Evolutionary conservation across 176 grass and related monocot species (phyloP).

Genomic region (Saccharum spontaneum): DNA sequence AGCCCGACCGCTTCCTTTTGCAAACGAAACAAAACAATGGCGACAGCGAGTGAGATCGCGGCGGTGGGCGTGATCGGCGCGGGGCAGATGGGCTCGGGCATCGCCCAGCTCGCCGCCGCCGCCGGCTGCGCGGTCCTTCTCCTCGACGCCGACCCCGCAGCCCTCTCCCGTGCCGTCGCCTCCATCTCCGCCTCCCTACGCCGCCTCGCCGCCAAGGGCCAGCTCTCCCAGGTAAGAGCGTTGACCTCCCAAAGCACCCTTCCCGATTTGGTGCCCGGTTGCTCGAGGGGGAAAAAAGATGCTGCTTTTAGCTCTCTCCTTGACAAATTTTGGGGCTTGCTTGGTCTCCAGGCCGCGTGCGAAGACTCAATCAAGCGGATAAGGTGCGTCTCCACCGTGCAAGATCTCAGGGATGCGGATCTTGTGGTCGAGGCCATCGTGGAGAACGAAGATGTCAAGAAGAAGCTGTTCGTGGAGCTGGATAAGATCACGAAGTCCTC

Average conservation of each 20-base stretch:
- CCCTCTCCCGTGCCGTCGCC: constrained; percentile 50
- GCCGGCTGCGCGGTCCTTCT: constrained; percentile 64
- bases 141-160: constrained; percentile 67
- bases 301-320: background rate
- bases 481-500: constrained; percentile 76
- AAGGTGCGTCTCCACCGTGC: constrained; percentile 61
- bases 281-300: background rate
- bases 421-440: constrained; percentile 89
- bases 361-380: constrained; percentile 62
- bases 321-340: background rate
- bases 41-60: constrained; percentile 32
- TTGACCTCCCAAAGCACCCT: background rate
- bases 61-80: constrained; percentile 72
- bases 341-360: constrained; percentile 44
- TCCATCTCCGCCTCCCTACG: constrained; percentile 69
- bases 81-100: constrained; percentile 97
- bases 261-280: background rate
- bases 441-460: constrained; percentile 80
- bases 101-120: constrained; percentile 77
- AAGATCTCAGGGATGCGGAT: constrained; percentile 61
- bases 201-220: constrained; percentile 69
- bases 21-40: constrained; percentile 27
- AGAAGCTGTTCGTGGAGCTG: constrained; percentile 76
- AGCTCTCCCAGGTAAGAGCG: constrained; percentile 57
- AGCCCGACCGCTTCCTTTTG: background rate